phyloP scores from a whole-genome alignment of 495 filamentous ascomycete species.

The Glarea lozoyensis region DNA sequence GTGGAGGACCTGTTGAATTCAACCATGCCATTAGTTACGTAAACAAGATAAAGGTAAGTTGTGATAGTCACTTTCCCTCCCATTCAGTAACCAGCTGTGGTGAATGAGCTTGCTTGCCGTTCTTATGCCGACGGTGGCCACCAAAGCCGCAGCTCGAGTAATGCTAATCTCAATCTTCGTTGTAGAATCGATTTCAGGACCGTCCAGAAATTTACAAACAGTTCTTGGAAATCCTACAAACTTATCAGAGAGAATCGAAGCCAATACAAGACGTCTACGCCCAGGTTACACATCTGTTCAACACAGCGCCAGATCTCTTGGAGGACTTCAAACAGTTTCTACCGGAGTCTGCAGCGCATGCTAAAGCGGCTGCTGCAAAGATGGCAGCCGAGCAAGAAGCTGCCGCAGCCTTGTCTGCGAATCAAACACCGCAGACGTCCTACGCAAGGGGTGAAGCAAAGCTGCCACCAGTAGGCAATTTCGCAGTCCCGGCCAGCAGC shows the following conservation, averaged over 20 bases:
- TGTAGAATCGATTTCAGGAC: conserved; percentile 84
- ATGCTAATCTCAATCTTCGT: conserved; percentile 11
- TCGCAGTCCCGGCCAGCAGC: conserved; percentile 71
- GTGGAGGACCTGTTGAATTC: conserved; percentile 94
- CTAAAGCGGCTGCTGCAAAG: conserved; percentile 61
- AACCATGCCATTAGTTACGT: conserved; percentile 99
- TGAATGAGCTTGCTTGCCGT: no score
- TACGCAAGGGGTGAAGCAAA: conserved; percentile 42
- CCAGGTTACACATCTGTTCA: conserved; percentile 92
- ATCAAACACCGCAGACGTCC: conserved; percentile 37
- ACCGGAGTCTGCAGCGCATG: conserved; percentile 90
- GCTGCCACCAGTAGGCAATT: conserved; percentile 91
- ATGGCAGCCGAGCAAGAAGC: conserved; percentile 50
- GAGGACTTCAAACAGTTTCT: conserved; percentile 99
- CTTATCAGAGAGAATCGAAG: conserved; percentile 96
- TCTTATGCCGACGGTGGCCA: no score
- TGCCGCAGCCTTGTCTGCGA: conserved; percentile 17
- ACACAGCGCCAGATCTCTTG: conserved; percentile 86
- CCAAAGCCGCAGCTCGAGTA: no score
- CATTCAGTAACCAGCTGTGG: no score
- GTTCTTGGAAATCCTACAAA: conserved; percentile 97
- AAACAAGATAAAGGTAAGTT: conserved; percentile 93
- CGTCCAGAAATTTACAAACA: conserved; percentile 99
- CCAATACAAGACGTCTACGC: conserved; percentile 98
- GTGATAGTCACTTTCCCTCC: no score